phyloP scores from a whole-genome alignment of 495 filamentous ascomycete genomes.

The Penicillium desertorum region DNA sequence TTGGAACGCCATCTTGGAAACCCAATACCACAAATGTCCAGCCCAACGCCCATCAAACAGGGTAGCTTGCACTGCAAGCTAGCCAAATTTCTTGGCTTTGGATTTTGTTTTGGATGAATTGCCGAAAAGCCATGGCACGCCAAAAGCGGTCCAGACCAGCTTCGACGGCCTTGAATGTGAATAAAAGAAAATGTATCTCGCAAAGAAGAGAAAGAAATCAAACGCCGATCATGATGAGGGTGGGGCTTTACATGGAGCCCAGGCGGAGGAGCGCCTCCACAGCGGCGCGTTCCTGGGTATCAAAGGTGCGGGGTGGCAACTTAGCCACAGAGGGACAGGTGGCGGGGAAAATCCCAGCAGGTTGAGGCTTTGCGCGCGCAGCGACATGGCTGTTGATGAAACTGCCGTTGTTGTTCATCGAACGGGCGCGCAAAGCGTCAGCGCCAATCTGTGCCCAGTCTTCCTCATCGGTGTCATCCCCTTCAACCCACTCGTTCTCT shows the following conservation, averaged over 20 bases:
- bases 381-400: slow-evolving; percentile 27
- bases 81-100: slow-evolving; percentile 8
- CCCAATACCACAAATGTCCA: slow-evolving; percentile 10
- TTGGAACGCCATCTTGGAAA: slow-evolving; percentile 10
- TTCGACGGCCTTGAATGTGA: slow-evolving; percentile 30
- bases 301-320: slow-evolving; percentile 39
- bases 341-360: slow-evolving; percentile 40
- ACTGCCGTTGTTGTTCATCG: slow-evolving; percentile 48
- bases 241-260: slow-evolving; percentile 74
- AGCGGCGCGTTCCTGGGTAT: slow-evolving; percentile 70
- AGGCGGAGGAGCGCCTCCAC: slow-evolving; percentile 81
- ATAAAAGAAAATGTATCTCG: slow-evolving; percentile 17
- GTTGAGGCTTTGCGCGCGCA: slow-evolving; percentile 33
- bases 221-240: slow-evolving; percentile 32
- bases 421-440: slow-evolving; percentile 74
- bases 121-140: slow-evolving; percentile 16
- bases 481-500: slow-evolving; percentile 66
- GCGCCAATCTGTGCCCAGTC: slow-evolving; percentile 93
- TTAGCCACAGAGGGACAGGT: slow-evolving; percentile 42
- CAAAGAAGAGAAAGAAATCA: slow-evolving; percentile 12
- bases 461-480: slow-evolving; percentile 93
- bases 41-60: slow-evolving; percentile 4
- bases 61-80: slow-evolving; percentile 17
- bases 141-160: slow-evolving; percentile 34
- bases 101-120: slow-evolving; percentile 19